Conservation (phyloP, 257 asterid species). For the Phtheirospermum japonicum region DNA sequence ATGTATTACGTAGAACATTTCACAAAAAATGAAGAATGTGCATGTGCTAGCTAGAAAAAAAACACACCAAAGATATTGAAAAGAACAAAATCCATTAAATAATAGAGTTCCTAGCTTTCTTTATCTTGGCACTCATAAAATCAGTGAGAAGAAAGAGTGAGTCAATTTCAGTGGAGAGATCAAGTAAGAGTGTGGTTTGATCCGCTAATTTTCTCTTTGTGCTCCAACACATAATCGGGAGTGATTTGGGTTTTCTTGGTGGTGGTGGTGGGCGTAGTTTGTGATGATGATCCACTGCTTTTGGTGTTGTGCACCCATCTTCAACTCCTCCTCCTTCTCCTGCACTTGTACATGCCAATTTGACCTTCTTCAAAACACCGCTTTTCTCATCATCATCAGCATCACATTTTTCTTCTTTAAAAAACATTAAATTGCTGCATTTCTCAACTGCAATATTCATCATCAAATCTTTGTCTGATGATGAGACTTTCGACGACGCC, state of each 20-base stretch:
- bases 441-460: no score
- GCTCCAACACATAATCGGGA: constrained; percentile 20
- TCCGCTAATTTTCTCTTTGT: constrained; percentile 29
- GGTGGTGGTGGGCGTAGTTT: constrained; percentile 44
- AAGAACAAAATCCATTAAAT: no score
- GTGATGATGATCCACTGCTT: constrained; percentile 33
- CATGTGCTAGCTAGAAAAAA: no score
- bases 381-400: background rate
- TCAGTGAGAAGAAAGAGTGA: constrained; percentile 46
- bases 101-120: constrained; percentile 42
- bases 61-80: no score
- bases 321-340: constrained; percentile 17
- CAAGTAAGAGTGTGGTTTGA: constrained; percentile 39
- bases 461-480: no score
- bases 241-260: constrained; percentile 62
- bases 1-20: no score
- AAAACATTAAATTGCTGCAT: no score
- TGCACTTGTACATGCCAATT: constrained; percentile 14
- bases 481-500: no score
- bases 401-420: no score
- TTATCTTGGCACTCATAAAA: constrained; percentile 50
- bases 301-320: constrained; percentile 50
- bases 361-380: constrained; percentile 28
- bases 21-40: no score
- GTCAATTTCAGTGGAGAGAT: constrained; percentile 49